Base-by-base conservation (phyloP, 2,329 filamentous ascomycete genomes). In the Nigrospora osmanthi region DNA sequence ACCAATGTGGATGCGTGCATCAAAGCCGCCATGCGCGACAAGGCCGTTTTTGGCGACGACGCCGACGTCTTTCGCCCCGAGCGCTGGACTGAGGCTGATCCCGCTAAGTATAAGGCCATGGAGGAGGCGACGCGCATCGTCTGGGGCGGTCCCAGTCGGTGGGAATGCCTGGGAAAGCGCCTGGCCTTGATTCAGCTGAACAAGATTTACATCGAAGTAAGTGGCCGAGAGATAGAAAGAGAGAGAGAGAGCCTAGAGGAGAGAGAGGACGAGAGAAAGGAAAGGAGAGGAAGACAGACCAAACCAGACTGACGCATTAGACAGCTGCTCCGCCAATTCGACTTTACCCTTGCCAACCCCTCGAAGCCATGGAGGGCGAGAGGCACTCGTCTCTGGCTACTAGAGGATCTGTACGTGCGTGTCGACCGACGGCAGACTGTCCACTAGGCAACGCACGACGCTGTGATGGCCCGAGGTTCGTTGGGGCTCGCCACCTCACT, bases 161-260 rank as follows among this genome's bases (percentile, higher is more conserved):
- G 59, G 42, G 52, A 58, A 42, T 71, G 70, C 46, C 52, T 72
- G 10, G 70, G 70, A 1, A 67, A 64, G 52, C 56, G 62, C n/a
- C 65, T 72, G 38, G 67, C 68, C 7, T 54, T 64, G 50, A 65
- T 71, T 55, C 67, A 71, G 52, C 47, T 71, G 23, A 64, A 67
- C 49, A 72, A 72, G 54, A 54, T 64, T 3, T 57, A 69, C 41
- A 61, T 68, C 40, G 65, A 70, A 61, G 67, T 69, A 54, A 49
- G 59, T 49, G 14, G 23, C 2, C 23, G 7, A 6, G 7, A 28
- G 23, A 28, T 4, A 6, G 19, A 6, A 7, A 10, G 10, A 28
- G 23, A 7, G 10, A 28, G 23, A 7, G 23, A 28, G 23, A 28
- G 23, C n/a, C n/a, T n/a, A n/a, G n/a, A n/a, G n/a, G n/a, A n/a